A percentile compares a stretch with the other conserved stretches of the same genome.
phyloP scores from a whole-genome alignment of 176 grass and related monocot genomes.

The Oropetium thomaeum region DNA sequence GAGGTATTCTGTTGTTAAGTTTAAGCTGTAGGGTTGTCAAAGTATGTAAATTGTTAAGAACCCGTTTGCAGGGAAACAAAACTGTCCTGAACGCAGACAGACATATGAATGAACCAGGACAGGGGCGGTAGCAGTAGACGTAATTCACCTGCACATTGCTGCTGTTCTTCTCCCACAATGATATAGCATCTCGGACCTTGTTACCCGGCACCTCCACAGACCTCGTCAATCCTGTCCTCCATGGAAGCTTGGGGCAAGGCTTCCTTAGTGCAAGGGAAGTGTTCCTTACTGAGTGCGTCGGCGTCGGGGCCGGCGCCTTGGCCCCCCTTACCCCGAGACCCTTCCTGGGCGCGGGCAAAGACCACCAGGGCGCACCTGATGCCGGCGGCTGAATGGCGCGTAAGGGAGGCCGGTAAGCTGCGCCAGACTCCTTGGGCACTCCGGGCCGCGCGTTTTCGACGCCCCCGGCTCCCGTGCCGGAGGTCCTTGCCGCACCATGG shows the following conservation, averaged over 20 bases:
- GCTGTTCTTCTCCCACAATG: neutral
- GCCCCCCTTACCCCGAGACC: neutral
- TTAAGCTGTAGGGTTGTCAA: neutral
- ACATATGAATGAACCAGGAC: neutral
- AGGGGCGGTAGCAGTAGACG: neutral
- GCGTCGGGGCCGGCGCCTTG: conserved; percentile 13
- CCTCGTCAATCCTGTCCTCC: conserved; percentile 6
- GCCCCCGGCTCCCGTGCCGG: neutral
- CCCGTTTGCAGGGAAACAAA: neutral
- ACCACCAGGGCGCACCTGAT: neutral
- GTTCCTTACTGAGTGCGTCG: neutral
- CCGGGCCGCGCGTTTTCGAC: conserved; percentile 37
- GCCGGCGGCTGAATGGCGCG: conserved; percentile 52
- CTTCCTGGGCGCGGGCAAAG: neutral
- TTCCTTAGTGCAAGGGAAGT: conserved; percentile 28
- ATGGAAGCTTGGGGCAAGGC: conserved; percentile 18
- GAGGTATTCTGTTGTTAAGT: neutral
- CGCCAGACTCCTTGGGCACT: neutral
- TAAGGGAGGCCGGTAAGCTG: conserved; percentile 43
- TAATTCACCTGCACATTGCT: neutral
- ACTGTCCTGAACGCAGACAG: neutral
- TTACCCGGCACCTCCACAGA: neutral
- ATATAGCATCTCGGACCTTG: neutral
- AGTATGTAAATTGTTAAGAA: neutral
- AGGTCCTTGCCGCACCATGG: neutral